Conservation (phyloP, 164 flowering plant species). For the Santalum album region DNA sequence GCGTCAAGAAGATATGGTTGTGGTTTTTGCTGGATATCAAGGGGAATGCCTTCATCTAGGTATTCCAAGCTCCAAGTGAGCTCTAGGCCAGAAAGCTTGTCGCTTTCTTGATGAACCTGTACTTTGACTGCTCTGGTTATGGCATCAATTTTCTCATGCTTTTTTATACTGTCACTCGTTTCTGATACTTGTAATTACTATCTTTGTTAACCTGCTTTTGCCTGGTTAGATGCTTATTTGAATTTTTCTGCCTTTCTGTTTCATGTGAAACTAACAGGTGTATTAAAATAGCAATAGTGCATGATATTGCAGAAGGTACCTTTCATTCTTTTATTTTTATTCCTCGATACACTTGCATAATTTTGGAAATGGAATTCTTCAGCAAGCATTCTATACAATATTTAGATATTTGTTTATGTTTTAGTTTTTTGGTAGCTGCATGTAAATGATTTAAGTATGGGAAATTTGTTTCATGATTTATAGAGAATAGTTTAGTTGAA, state of each 20-base stretch:
- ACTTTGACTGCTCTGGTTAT: background rate
- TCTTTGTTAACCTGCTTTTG: too few relatives aligned
- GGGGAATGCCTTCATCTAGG: background rate
- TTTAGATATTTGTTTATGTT: too few relatives aligned
- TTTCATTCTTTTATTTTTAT: background rate
- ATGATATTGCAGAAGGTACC: slow-evolving; percentile 97
- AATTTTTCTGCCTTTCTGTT: background rate
- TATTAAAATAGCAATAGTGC: slow-evolving; percentile 92
- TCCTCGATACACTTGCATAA: too few relatives aligned
- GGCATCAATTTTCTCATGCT: background rate
- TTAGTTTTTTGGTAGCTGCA: too few relatives aligned
- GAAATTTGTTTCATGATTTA: too few relatives aligned
- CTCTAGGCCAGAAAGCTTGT: background rate
- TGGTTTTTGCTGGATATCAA: background rate
- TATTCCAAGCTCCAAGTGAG: background rate
- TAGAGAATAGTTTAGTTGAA: too few relatives aligned
- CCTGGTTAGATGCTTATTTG: background rate
- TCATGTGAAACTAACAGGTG: slow-evolving; percentile 49
- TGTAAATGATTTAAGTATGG: too few relatives aligned
- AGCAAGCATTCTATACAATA: too few relatives aligned
- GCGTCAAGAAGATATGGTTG: background rate
- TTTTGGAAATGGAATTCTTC: too few relatives aligned
- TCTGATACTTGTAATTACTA: too few relatives aligned
- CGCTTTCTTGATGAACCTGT: background rate
- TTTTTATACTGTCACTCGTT: background rate